Percentiles rank a stretch among this genome's conserved stretches.
Conservation (phyloP, 2,329 filamentous ascomycete species). For the Colletotrichum nymphaeae region DNA sequence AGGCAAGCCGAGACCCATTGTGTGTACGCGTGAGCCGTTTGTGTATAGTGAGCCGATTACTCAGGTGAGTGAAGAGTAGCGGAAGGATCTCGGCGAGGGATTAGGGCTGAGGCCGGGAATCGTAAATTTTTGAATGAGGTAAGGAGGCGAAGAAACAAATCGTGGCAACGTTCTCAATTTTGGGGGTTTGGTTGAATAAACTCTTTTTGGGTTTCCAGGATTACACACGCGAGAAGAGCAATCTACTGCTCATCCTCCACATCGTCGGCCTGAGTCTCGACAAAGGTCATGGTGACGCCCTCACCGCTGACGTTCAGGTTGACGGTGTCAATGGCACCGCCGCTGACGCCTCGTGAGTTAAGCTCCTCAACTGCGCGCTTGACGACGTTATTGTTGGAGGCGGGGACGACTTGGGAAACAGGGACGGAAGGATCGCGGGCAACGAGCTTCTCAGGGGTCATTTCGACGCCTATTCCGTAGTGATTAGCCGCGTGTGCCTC, state of each 20-base stretch:
- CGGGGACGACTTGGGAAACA: slow-evolving; percentile 26
- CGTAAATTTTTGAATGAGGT: not conserved
- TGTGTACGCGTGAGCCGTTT: not conserved
- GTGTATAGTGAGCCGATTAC: slow-evolving; percentile 5
- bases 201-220: not conserved
- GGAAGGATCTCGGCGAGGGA: slow-evolving; percentile 11
- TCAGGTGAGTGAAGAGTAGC: not conserved
- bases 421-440: slow-evolving; percentile 21
- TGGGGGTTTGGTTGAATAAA: not conserved
- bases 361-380: slow-evolving; percentile 37
- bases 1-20: not conserved
- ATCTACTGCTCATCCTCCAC: slow-evolving; percentile 44
- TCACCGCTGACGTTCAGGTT: slow-evolving; percentile 58
- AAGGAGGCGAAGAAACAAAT: not conserved
- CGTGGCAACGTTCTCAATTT: not conserved
- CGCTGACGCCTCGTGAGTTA: slow-evolving; percentile 20
- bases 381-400: slow-evolving; percentile 8
- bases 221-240: not conserved
- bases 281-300: slow-evolving; percentile 60
- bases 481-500: not conserved
- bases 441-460: slow-evolving; percentile 30
- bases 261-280: slow-evolving; percentile 51
- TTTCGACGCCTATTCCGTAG: slow-evolving; percentile 22
- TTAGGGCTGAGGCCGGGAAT: slow-evolving; percentile 22
- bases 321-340: slow-evolving; percentile 52